Evolutionary conservation across 1,139 yeast species (phyloP).

Genomic region (Saccharomyces hybrid): DNA sequence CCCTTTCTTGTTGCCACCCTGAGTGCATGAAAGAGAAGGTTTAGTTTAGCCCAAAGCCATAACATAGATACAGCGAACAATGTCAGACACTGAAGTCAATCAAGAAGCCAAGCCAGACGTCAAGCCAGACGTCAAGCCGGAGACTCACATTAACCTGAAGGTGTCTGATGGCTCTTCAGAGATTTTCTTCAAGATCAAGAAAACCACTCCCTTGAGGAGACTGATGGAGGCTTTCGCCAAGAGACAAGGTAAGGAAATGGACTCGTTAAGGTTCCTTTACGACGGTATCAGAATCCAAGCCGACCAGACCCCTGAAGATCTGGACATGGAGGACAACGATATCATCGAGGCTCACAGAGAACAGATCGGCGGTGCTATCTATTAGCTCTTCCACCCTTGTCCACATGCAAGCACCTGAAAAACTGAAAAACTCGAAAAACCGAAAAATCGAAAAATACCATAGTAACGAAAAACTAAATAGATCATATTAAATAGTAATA

Average conservation of each 20-base stretch:
- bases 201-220: conserved; percentile 85
- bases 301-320: conserved; percentile 86
- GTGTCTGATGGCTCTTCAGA: conserved; percentile 92
- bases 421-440: background rate
- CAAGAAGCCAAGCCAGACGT: conserved; percentile 31
- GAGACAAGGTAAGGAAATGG: conserved; percentile 87
- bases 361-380: conserved; percentile 52
- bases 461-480: background rate
- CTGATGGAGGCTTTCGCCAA: conserved; percentile 97
- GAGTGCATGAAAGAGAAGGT: background rate
- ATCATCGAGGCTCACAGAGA: conserved; percentile 97
- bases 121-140: conserved; percentile 42
- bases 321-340: conserved; percentile 92
- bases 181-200: conserved; percentile 90
- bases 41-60: background rate
- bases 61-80: conserved; percentile 3
- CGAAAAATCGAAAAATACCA: background rate
- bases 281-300: conserved; percentile 90
- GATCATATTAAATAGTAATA: background rate
- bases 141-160: conserved; percentile 80
- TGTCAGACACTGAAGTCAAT: conserved; percentile 26
- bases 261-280: conserved; percentile 76
- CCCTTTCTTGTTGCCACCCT: background rate
- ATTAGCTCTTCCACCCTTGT: background rate
- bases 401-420: too few species aligned